A percentile compares a stretch with the other conserved stretches of the same genome.
phyloP scores from a whole-genome alignment of 2,329 filamentous ascomycete genomes.

The Cordyceps cateniannulata region DNA sequence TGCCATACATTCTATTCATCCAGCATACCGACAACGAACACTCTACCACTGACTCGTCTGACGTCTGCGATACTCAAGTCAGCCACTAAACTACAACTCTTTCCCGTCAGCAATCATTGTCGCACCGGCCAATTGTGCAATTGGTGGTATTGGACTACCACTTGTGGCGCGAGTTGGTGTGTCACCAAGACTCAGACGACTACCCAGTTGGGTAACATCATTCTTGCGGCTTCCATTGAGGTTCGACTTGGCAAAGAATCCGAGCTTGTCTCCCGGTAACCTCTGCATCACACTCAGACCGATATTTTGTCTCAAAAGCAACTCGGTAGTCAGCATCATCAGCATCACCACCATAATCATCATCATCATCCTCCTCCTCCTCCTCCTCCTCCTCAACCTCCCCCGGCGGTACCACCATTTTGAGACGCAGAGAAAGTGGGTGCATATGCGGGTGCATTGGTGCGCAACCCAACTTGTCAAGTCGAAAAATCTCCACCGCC shows the following conservation, averaged over 20 bases:
- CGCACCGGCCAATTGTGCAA: neutral
- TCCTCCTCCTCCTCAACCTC: too few relatives aligned
- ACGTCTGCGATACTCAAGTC: too few relatives aligned
- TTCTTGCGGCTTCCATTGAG: neutral
- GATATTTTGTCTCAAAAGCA: too few relatives aligned
- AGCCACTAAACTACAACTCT: too few relatives aligned
- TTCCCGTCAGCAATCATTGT: too few relatives aligned
- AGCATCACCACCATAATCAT: neutral
- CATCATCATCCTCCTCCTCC: neutral
- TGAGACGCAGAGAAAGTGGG: constrained; percentile 1
- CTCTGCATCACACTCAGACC: too few relatives aligned
- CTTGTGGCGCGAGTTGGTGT: neutral
- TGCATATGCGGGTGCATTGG: constrained; percentile 12
- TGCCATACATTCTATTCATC: neutral
- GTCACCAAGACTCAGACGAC: neutral
- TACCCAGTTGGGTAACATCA: neutral
- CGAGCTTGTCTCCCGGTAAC: neutral
- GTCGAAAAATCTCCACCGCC: constrained; percentile 12
- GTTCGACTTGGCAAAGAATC: neutral
- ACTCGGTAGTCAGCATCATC: neutral
- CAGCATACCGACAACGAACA: neutral
- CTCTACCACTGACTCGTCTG: too few relatives aligned
- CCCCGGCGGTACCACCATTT: neutral
- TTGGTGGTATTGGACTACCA: neutral
- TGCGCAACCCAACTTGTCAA: constrained; percentile 9